Evolutionary conservation across 164 flowering plant genomes (phyloP).

Genomic region (Nelumbo lutea): DNA sequence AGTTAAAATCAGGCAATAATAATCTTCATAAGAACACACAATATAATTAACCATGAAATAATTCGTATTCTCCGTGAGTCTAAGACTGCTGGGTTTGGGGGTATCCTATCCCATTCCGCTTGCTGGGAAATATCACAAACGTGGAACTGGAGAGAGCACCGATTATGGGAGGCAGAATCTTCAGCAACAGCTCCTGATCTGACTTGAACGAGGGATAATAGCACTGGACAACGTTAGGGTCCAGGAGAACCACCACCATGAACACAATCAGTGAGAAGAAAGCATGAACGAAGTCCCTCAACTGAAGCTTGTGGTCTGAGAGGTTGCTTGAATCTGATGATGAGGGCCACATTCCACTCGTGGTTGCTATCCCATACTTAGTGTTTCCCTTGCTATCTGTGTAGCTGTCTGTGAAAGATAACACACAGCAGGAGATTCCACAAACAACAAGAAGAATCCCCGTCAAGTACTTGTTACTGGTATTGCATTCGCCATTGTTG

Average conservation of each 20-base stretch:
- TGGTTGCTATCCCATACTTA: constrained; percentile 66
- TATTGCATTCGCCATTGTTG: constrained; percentile 66
- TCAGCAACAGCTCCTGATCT: constrained; percentile 36
- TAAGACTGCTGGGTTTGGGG: constrained; percentile 21
- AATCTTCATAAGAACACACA: no score
- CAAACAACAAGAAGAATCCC: constrained; percentile 43
- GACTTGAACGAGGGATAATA: constrained; percentile 53
- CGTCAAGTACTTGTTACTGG: constrained; percentile 52
- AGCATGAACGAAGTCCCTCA: constrained; percentile 77
- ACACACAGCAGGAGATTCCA: constrained; percentile 54
- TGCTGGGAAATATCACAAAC: constrained; percentile 60
- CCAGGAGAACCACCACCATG: constrained; percentile 46
- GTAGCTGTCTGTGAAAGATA: constrained; percentile 81
- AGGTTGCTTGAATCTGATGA: constrained; percentile 18
- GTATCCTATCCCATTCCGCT: constrained; percentile 81
- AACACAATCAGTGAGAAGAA: constrained; percentile 50
- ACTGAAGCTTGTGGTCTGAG: constrained; percentile 41
- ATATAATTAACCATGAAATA: no score
- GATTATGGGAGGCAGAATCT: constrained; percentile 67
- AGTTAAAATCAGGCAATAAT: no score
- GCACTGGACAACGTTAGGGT: constrained; percentile 53
- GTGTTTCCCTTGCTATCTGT: constrained; percentile 37
- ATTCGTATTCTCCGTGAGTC: no score
- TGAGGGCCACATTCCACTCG: constrained; percentile 55
- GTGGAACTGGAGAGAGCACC: constrained; percentile 47